These are phyloP conservation scores for Pythium inflatum DNA, from an alignment of 352 stramenopile species.

Conservation along the genomic window DNA sequence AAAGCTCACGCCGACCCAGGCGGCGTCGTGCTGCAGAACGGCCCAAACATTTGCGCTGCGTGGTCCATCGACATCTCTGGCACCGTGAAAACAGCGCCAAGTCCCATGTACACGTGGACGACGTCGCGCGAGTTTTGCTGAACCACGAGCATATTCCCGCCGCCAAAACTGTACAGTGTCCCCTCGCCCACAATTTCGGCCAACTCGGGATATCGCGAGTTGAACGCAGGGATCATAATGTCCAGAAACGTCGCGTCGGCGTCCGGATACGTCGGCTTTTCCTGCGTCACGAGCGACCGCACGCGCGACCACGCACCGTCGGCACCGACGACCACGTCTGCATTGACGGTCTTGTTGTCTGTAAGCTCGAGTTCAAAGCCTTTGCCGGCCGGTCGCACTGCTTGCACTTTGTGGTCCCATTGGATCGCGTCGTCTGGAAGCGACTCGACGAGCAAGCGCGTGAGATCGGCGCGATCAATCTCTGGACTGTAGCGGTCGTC, in stretches of 20 bases:
- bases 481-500: slow-evolving; percentile 26
- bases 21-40: background rate
- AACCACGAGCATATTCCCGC: slow-evolving; percentile 18
- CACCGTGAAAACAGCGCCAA: slow-evolving; percentile 10
- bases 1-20: background rate
- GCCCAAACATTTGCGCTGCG: slow-evolving; percentile 12
- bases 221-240: slow-evolving; percentile 13
- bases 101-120: slow-evolving; percentile 27
- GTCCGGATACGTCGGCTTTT: slow-evolving; percentile 15
- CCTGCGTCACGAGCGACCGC: slow-evolving; percentile 13
- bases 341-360: background rate
- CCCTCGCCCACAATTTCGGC: slow-evolving; percentile 22
- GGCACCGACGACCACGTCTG: slow-evolving; percentile 23
- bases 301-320: slow-evolving; percentile 24
- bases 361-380: slow-evolving; percentile 6
- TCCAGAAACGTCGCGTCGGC: slow-evolving; percentile 17
- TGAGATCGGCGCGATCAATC: slow-evolving; percentile 21
- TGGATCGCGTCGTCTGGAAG: slow-evolving; percentile 11
- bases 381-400: background rate
- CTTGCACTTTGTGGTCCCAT: slow-evolving; percentile 25
- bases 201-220: slow-evolving; percentile 21
- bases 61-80: slow-evolving; percentile 13
- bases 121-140: slow-evolving; percentile 29
- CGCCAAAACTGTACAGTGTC: slow-evolving; percentile 22
- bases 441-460: slow-evolving; percentile 23